Conservation (phyloP, 2,329 filamentous ascomycete genomes). For the Stemphylium vesicarium region DNA sequence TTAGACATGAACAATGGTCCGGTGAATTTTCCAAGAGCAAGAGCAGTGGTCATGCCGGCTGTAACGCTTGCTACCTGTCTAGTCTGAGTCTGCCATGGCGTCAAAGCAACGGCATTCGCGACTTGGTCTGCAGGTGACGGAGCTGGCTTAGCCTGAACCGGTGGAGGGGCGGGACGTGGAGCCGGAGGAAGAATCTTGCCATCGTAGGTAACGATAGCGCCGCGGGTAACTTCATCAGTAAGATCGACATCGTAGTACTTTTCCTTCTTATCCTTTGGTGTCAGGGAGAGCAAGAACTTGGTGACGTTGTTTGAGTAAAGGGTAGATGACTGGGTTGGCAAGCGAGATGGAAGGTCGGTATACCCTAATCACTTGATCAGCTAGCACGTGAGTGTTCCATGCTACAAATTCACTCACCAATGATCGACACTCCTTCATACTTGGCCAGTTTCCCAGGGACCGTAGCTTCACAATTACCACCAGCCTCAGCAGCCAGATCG, state of each 20-base stretch:
- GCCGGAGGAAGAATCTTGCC: conserved; percentile 78
- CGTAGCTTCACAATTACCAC: conserved; percentile 86
- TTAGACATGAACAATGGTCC: conserved; percentile 86
- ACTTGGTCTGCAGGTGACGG: conserved; percentile 48
- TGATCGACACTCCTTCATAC: conserved; percentile 81
- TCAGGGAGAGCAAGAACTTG: conserved; percentile 83
- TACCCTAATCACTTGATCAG: conserved; percentile 59
- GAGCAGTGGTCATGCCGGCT: conserved; percentile 75
- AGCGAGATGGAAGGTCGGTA: conserved; percentile 83
- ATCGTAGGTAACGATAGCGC: conserved; percentile 80
- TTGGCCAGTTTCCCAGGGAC: conserved; percentile 72
- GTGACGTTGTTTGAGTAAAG: conserved; percentile 94
- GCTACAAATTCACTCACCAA: conserved; percentile 61
- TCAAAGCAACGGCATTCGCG: conserved; percentile 69
- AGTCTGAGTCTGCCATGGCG: conserved; percentile 80
- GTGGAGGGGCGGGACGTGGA: conserved; percentile 69
- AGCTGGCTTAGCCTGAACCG: conserved; percentile 57
- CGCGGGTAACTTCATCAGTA: conserved; percentile 83
- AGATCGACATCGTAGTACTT: conserved; percentile 82
- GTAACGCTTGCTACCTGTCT: conserved; percentile 78
- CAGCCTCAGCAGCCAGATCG: conserved; percentile 85
- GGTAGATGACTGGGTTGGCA: conserved; percentile 88
- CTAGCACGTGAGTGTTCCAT: conserved; percentile 40
- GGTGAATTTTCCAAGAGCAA: conserved; percentile 81
- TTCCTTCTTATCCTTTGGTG: conserved; percentile 76